Evolutionary conservation across 495 filamentous ascomycete species (phyloP), one percentile per base, ranked within the genome.

Genomic region (Xylaria scruposa): DNA sequence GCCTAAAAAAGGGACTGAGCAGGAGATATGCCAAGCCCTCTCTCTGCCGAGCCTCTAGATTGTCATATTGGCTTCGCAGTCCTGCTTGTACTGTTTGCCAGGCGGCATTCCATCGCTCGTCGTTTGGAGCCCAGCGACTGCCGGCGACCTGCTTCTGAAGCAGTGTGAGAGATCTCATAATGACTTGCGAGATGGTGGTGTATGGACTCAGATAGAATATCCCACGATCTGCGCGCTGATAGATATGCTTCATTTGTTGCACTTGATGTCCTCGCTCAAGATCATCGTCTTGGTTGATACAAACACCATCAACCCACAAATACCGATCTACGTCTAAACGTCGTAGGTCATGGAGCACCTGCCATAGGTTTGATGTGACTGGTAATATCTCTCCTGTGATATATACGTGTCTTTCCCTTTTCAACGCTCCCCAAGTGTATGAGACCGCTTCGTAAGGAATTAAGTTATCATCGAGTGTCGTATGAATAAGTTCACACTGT

Each of bases 1-100:
- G 70, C 36, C 46, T 53, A 56, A 79, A 80, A 74, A 77, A 80
- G 40, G 58, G 49, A 64, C 71, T 61, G 1, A 24, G 42, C 15
- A 79, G 67, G 26, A 53, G 21, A 29, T 56, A 56, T 31, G 24
- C 24, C 29, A 56, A 29, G 1, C 51, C 51, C 24, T 56, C 24
- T 17, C 4, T 29, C 51, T 29, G 51, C 1, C 24, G 21, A 3
- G 26, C 15, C 21, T 29, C 24, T 17, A 56, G 19, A 15, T 56
- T 13, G 4, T 56, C 51, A 17, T 56, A 56, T 56, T 56, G 3
- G 12, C 24, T 29, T 17, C 51, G 51, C 12, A 56, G 12, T 29
- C 12, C 4, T 29, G 26, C 8, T 9, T 56, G 24, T 17, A 31
- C 26, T 31, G 15, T 8, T 15, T 56, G 53, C 53, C 53, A 56